phyloP scores from a whole-genome alignment of 2,329 filamentous ascomycete genomes.

The Exophiala sp. region DNA sequence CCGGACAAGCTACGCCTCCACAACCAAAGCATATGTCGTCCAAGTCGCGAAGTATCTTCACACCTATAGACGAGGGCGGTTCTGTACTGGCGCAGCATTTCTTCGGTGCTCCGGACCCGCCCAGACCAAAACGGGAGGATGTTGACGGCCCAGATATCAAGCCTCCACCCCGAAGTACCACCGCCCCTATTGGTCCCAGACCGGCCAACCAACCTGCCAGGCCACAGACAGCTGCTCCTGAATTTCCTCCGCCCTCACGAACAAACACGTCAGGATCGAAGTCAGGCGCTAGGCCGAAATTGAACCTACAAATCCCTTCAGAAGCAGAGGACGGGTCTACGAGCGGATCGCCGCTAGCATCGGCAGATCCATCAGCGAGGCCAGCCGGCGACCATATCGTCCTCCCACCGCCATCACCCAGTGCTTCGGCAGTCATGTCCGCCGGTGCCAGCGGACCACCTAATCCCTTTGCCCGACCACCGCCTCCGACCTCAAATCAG shows the following conservation, averaged over 20 bases:
- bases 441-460: slow-evolving; percentile 89
- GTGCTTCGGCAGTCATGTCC: slow-evolving; percentile 77
- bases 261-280: slow-evolving; percentile 66
- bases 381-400: slow-evolving; percentile 60
- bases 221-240: slow-evolving; percentile 55
- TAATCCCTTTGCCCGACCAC: slow-evolving; percentile 89
- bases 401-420: slow-evolving; percentile 88
- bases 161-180: slow-evolving; percentile 46
- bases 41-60: slow-evolving; percentile 91
- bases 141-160: slow-evolving; percentile 59
- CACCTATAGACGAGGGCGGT: slow-evolving; percentile 88
- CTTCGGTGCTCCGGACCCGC: slow-evolving; percentile 59
- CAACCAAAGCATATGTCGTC: slow-evolving; percentile 61
- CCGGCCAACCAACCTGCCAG: slow-evolving; percentile 49
- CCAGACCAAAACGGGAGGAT: slow-evolving; percentile 38
- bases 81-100: slow-evolving; percentile 84
- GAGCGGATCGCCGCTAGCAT: slow-evolving; percentile 64
- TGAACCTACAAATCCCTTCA: slow-evolving; percentile 93
- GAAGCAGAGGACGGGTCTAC: slow-evolving; percentile 78
- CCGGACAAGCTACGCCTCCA: slow-evolving; percentile 42
- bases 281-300: slow-evolving; percentile 65
- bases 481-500: slow-evolving; percentile 57
- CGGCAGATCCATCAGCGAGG: slow-evolving; percentile 36
- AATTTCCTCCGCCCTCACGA: slow-evolving; percentile 70
- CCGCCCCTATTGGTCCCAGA: slow-evolving; percentile 29